These are phyloP conservation scores for Bretschneidera sinensis DNA, from an alignment of 345 rosid species.

Conservation along the genomic window DNA sequence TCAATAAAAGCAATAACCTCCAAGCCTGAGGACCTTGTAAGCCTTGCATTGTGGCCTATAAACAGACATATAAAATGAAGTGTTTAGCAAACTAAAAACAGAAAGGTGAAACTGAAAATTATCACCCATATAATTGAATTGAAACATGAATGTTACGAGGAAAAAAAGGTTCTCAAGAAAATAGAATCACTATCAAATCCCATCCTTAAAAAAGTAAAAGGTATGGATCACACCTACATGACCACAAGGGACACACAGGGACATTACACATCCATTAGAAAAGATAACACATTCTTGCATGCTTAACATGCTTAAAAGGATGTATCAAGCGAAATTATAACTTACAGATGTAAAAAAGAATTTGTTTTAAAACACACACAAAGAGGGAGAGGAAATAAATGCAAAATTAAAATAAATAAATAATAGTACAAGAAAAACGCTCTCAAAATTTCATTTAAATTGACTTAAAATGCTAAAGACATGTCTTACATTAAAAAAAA, in stretches of 20 bases:
- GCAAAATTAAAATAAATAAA: too few relatives aligned
- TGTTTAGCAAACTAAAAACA: slow-evolving; percentile 5
- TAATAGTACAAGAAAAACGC: too few relatives aligned
- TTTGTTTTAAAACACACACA: too few relatives aligned
- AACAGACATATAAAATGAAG: slow-evolving; percentile 16
- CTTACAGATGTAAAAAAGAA: too few relatives aligned
- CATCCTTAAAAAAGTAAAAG: neutral
- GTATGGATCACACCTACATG: neutral
- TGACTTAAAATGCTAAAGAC: neutral
- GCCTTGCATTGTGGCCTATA: slow-evolving; percentile 98
- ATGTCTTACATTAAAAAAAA: neutral
- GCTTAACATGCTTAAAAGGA: too few relatives aligned
- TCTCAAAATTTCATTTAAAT: neutral
- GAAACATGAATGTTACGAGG: neutral
- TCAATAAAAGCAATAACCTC: slow-evolving; percentile 91
- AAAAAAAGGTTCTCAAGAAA: too few relatives aligned
- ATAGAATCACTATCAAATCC: neutral
- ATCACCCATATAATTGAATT: slow-evolving; percentile 3
- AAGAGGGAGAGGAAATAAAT: too few relatives aligned
- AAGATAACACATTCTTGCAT: too few relatives aligned
- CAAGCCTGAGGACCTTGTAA: slow-evolving; percentile 99
- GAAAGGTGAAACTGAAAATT: neutral
- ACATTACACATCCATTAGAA: too few relatives aligned
- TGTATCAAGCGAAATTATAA: too few relatives aligned
- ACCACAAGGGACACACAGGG: neutral